Evolutionary conservation across 2,329 filamentous ascomycete species (phyloP).

Genomic region (Gremmenia infestans): DNA sequence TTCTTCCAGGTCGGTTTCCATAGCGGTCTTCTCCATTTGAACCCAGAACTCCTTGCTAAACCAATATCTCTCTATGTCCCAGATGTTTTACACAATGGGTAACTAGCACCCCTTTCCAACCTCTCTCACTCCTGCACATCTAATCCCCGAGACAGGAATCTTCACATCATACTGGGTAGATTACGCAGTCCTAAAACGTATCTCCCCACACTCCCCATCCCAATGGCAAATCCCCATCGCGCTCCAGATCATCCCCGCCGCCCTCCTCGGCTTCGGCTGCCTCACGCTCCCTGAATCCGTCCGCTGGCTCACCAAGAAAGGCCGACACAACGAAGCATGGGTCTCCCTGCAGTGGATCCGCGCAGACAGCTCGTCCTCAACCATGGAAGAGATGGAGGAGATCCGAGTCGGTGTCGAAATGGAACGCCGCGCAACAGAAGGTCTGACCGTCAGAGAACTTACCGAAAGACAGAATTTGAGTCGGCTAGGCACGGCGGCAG

Average conservation of each 20-base stretch:
- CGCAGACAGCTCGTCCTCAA: slow-evolving; percentile 37
- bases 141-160: slow-evolving; percentile 10
- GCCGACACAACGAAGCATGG: slow-evolving; percentile 41
- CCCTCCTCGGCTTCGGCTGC: slow-evolving; percentile 44
- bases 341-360: slow-evolving; percentile 47
- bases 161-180: slow-evolving; percentile 39
- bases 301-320: slow-evolving; percentile 45
- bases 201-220: slow-evolving; percentile 31
- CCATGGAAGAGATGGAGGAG: slow-evolving; percentile 37
- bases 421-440: slow-evolving; percentile 41
- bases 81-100: slow-evolving; percentile 32
- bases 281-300: slow-evolving; percentile 43
- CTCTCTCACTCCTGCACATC: no score
- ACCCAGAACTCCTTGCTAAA: no score
- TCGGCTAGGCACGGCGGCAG: slow-evolving; percentile 20
- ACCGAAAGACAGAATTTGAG: slow-evolving; percentile 11
- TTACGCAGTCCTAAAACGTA: slow-evolving; percentile 40
- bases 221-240: slow-evolving; percentile 49
- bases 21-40: no score
- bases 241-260: slow-evolving; percentile 39
- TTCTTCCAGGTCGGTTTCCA: slow-evolving; percentile 30
- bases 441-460: slow-evolving; percentile 26
- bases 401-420: slow-evolving; percentile 43
- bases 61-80: no score
- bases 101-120: no score